phyloP scores from a whole-genome alignment of 805 yeast species.

The Suhomyces sp. region DNA sequence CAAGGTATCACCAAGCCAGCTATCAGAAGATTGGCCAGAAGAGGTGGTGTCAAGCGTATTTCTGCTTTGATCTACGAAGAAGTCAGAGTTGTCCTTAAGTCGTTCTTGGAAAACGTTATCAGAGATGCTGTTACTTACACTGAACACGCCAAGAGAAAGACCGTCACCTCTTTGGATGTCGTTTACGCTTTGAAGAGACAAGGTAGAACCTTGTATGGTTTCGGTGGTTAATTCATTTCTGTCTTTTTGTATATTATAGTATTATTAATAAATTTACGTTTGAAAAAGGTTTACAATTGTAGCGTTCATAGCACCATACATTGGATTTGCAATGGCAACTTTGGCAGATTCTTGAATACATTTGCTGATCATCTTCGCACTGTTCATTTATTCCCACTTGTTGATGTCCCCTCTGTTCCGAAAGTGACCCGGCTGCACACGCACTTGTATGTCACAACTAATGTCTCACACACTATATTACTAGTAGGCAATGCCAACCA shows the following conservation, averaged over 20 bases:
- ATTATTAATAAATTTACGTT: constrained; percentile 11
- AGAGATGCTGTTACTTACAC: constrained; percentile 99
- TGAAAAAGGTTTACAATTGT: no score
- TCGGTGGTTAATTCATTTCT: constrained; percentile 79
- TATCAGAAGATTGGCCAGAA: constrained; percentile 99
- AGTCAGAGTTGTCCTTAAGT: constrained; percentile 94
- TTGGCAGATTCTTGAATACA: no score
- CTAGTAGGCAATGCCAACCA: no score
- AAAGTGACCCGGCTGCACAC: no score
- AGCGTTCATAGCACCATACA: no score
- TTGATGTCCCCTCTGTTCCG: no score
- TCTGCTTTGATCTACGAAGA: constrained; percentile 98
- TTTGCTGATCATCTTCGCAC: no score
- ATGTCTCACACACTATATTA: no score
- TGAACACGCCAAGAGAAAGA: constrained; percentile 99
- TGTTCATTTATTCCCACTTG: no score
- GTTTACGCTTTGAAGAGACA: constrained; percentile 99
- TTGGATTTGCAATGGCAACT: no score
- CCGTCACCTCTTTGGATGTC: constrained; percentile 97
- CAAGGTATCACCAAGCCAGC: constrained; percentile 99
- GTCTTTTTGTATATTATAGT: constrained; percentile 11
- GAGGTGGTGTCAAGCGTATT: constrained; percentile 99
- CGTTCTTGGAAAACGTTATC: constrained; percentile 95
- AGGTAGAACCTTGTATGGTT: constrained; percentile 99
- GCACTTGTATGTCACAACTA: no score